Evolutionary conservation across 2,329 filamentous ascomycete species (phyloP).

Genomic region (Ilyonectria destructans): DNA sequence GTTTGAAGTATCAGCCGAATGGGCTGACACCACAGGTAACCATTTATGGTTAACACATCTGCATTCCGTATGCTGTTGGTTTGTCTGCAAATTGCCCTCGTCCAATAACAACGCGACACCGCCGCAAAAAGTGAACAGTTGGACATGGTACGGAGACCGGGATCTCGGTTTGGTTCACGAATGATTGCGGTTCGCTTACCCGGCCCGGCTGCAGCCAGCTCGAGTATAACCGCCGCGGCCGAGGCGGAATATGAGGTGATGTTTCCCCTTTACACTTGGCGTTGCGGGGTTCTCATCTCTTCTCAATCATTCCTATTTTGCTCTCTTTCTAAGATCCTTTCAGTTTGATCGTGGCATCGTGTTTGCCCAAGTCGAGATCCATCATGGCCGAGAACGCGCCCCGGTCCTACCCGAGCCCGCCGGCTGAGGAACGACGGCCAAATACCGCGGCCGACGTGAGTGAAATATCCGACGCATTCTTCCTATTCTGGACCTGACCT

Average conservation of each 20-base stretch:
- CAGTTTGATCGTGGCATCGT: background rate
- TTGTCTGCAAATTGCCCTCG: background rate
- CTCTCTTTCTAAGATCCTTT: background rate
- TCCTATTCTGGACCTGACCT: background rate
- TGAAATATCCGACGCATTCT: background rate
- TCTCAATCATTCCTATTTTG: background rate
- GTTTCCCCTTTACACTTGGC: background rate
- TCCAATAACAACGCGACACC: conserved; percentile 1
- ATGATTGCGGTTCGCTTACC: background rate
- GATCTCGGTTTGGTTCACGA: background rate
- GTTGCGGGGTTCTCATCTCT: background rate
- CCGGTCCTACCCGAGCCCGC: background rate
- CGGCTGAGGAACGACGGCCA: background rate
- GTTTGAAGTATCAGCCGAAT: too few relatives aligned
- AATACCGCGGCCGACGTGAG: conserved; percentile 11
- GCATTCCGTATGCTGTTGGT: conserved; percentile 21
- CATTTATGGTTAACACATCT: conserved; percentile 8
- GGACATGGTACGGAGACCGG: background rate
- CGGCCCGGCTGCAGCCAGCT: background rate
- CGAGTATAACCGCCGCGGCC: background rate
- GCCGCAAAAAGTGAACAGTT: background rate
- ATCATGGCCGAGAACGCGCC: conserved; percentile 10
- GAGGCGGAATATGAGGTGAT: conserved; percentile 1
- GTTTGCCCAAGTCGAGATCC: background rate
- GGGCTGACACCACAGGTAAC: background rate